A percentile compares a stretch with the other conserved stretches of the same genome.
Evolutionary conservation across 1,139 yeast species (phyloP).

Genomic region (Scheffersomyces insectosa): DNA sequence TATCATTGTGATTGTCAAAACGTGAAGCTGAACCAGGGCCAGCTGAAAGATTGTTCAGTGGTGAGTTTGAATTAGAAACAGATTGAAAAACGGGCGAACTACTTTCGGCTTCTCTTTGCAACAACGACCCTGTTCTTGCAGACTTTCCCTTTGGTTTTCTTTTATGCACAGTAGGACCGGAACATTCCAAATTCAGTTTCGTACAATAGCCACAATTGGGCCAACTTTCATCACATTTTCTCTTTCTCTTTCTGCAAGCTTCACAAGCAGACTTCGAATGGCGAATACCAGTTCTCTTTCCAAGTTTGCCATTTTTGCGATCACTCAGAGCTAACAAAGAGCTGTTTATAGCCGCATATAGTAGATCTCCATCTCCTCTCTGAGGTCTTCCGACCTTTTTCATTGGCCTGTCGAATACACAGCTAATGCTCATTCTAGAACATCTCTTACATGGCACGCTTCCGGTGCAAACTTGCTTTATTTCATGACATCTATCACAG

Average conservation of each 20-base stretch:
- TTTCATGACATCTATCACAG: conserved; percentile 19
- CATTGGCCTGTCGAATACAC: conserved; percentile 12
- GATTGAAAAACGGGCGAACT: neutral
- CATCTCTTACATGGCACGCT: conserved; percentile 13
- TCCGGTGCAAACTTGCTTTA: conserved; percentile 16
- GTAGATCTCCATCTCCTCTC: neutral
- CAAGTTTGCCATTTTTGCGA: neutral
- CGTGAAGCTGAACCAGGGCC: neutral
- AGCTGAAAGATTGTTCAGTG: neutral
- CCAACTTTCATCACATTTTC: conserved; percentile 5
- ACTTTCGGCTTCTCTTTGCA: neutral
- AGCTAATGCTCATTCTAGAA: conserved; percentile 3
- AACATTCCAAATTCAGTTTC: neutral
- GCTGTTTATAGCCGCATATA: neutral
- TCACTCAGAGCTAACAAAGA: neutral
- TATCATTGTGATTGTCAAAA: neutral
- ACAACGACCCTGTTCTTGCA: neutral
- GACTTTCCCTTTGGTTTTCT: neutral
- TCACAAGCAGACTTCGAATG: conserved; percentile 4
- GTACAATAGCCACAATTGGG: conserved; percentile 4
- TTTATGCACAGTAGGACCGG: neutral
- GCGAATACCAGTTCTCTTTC: conserved; percentile 1
- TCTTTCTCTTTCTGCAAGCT: conserved; percentile 5
- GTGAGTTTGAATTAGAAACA: neutral
- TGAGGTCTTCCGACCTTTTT: conserved; percentile 16